Conservation (phyloP, 306 rosid species). For the Prunus mume region DNA sequence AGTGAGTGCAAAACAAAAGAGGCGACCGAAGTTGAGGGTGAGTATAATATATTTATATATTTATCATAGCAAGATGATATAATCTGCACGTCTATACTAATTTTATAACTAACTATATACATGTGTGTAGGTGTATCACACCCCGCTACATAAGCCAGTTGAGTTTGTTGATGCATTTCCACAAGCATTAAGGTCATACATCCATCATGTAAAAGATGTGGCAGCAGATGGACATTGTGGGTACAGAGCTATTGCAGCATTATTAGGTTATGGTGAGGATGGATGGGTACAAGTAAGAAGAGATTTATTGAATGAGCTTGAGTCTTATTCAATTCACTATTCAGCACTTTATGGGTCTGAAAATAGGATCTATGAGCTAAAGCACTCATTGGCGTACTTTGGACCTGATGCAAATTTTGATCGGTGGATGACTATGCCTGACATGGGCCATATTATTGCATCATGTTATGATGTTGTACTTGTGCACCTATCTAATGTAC, state of each 20-base stretch:
- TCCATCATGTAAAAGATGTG: neutral
- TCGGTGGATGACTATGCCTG: neutral
- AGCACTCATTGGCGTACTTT: neutral
- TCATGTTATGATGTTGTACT: neutral
- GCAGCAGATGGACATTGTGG: neutral
- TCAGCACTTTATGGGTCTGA: neutral
- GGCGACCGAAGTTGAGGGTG: neutral
- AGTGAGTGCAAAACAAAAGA: neutral
- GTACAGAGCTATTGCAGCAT: neutral
- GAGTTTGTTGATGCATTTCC: neutral
- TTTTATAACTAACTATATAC: too few species aligned
- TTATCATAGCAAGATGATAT: too few species aligned
- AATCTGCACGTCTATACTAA: too few species aligned
- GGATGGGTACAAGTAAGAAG: neutral
- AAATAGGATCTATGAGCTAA: neutral
- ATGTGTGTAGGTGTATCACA: neutral
- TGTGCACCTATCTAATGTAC: neutral
- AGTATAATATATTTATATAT: too few species aligned
- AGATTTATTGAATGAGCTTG: neutral
- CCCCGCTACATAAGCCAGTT: neutral
- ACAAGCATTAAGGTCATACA: neutral
- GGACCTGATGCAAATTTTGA: neutral
- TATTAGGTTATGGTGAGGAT: neutral
- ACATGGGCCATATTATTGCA: constrained; percentile 1
- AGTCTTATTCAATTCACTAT: too few species aligned